Evolutionary conservation across 2,329 filamentous ascomycete species (phyloP).

Genomic region (Ophiosphaerella korrae): DNA sequence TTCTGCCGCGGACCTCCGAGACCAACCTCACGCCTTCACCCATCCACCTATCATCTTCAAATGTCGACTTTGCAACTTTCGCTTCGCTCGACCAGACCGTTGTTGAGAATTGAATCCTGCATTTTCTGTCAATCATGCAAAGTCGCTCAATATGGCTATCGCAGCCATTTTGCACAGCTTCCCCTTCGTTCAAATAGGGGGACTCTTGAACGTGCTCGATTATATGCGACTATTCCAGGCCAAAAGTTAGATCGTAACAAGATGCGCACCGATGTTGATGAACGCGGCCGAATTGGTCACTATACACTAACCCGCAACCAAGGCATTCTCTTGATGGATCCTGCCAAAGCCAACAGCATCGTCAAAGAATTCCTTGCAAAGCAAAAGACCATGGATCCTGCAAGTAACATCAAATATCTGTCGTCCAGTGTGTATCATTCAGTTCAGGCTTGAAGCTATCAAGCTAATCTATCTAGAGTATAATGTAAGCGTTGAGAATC

Average conservation of each 20-base stretch:
- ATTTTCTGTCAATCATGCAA: constrained; percentile 26
- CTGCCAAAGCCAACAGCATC: constrained; percentile 27
- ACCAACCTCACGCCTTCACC: background rate
- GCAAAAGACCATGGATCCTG: constrained; percentile 23
- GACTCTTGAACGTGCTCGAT: background rate
- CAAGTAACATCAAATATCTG: constrained; percentile 19
- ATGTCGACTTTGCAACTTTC: constrained; percentile 29
- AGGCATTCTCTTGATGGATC: constrained; percentile 19
- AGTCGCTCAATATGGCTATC: constrained; percentile 2
- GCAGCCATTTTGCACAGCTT: background rate
- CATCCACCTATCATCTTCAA: background rate
- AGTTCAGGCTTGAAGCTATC: background rate
- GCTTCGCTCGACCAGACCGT: constrained; percentile 9
- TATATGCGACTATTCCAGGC: constrained; percentile 14
- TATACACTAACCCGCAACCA: constrained; percentile 25
- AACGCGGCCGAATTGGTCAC: constrained; percentile 22
- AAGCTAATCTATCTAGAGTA: constrained; percentile 30
- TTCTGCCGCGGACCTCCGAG: constrained; percentile 25
- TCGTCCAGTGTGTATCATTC: constrained; percentile 25
- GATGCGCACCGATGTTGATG: constrained; percentile 27
- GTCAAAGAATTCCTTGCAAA: constrained; percentile 30
- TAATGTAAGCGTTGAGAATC: constrained; percentile 23
- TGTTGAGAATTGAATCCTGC: constrained; percentile 18
- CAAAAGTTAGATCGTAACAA: constrained; percentile 21
- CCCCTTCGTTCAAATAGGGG: background rate